Conservation (phyloP, 768 basidiomycete species). For the Lactifluus volemus region DNA sequence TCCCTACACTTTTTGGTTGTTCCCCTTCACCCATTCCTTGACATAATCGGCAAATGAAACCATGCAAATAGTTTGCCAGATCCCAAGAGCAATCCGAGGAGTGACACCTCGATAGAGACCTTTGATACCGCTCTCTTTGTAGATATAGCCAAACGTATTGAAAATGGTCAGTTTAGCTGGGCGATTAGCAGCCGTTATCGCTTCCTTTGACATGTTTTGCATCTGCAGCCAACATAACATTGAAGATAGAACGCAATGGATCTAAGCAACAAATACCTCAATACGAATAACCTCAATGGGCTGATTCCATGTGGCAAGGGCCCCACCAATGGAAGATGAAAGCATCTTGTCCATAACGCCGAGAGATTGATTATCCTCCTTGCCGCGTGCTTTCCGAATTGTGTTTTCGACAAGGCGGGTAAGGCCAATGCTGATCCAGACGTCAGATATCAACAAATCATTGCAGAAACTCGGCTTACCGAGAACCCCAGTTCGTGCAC, state of each 20-base stretch:
- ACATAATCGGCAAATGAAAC: constrained; percentile 97
- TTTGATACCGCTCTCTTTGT: constrained; percentile 92
- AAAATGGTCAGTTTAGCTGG: constrained; percentile 88
- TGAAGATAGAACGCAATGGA: not conserved
- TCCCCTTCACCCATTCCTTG: constrained; percentile 63
- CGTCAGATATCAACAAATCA: constrained; percentile 10
- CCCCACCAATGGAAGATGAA: constrained; percentile 85
- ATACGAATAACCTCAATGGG: constrained; percentile 97
- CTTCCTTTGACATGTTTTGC: constrained; percentile 94
- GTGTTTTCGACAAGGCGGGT: constrained; percentile 81
- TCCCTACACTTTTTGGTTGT: constrained; percentile 1
- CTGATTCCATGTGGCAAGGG: constrained; percentile 98
- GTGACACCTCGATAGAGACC: constrained; percentile 97
- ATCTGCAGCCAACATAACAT: constrained; percentile 43
- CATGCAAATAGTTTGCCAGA: constrained; percentile 99
- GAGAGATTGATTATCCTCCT: constrained; percentile 65
- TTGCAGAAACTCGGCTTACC: constrained; percentile 38
- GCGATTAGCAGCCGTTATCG: constrained; percentile 57
- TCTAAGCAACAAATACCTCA: constrained; percentile 48
- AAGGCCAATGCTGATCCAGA: constrained; percentile 77
- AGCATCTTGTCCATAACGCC: constrained; percentile 79
- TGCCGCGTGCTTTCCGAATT: constrained; percentile 73
- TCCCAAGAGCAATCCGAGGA: constrained; percentile 89
- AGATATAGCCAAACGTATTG: constrained; percentile 90
- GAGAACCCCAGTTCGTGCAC: constrained; percentile 90